These are phyloP conservation scores for Puccinia triticina DNA, from an alignment of 1,284 basidiomycete species.

Conservation along the genomic window DNA sequence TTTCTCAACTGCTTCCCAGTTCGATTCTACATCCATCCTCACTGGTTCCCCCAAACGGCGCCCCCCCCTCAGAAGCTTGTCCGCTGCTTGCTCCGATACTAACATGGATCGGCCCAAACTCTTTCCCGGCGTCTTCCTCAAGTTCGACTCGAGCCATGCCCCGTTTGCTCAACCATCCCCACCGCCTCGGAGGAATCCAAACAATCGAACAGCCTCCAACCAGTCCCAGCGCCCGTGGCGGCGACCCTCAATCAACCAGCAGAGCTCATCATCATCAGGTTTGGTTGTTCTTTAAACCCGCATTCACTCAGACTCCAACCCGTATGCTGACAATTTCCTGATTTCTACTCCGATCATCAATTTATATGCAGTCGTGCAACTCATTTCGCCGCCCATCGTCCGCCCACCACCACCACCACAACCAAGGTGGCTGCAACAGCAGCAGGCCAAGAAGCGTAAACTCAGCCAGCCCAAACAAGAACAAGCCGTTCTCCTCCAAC, in stretches of 20 bases:
- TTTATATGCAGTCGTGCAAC: not conserved
- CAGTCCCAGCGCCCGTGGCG: not conserved
- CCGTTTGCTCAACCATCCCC: conserved; percentile 25
- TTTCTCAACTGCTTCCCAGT: no score
- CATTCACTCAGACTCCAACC: not conserved
- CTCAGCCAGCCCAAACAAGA: not conserved
- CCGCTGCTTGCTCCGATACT: not conserved
- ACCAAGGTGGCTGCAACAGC: conserved; percentile 1
- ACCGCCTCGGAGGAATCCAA: conserved; percentile 16
- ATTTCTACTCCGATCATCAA: not conserved
- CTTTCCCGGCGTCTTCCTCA: not conserved
- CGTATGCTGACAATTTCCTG: not conserved
- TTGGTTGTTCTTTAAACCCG: not conserved
- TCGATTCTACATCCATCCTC: no score
- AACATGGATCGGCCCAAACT: not conserved
- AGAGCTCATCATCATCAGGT: conserved; percentile 17
- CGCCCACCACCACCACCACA: conserved; percentile 9
- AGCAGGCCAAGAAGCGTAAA: conserved; percentile 22
- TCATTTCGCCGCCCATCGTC: conserved; percentile 12
- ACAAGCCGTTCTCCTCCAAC: not conserved
- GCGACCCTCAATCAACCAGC: not conserved
- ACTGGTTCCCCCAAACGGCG: no score
- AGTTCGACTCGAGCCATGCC: conserved; percentile 10
- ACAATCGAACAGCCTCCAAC: not conserved
- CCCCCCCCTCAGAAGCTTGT: no score